Base-by-base conservation (phyloP, 75 land plant genomes). In the Adiantum capillusveneris region DNA sequence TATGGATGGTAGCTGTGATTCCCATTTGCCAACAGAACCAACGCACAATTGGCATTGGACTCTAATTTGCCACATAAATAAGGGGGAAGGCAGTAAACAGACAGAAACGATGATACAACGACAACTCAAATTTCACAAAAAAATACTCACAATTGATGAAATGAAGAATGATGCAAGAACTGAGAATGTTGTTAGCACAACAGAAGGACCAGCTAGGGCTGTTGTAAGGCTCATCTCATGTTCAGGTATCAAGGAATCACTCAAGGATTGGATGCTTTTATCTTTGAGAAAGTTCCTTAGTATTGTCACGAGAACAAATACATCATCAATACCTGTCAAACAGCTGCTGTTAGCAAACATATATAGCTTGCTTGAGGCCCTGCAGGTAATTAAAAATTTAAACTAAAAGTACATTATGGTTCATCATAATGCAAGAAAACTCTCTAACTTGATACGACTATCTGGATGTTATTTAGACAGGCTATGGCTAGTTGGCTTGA, bases 11-110 rank as follows among this genome's bases (percentile, higher is more conserved):
- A n/a, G 76, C 76, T 9, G 75, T 76, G 31, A 72, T 65, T 2
- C 79, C 79, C 79, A 76, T 76, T 76, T 76, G 70, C 79, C 76
- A 76, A 58, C 75, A 71, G 56, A 76, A 76, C 79, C 79, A 76
- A 29, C 50, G 64, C 3, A 74, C 69, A 11, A 76, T 37, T 13
- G 75, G 76, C 76, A 76, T 65, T 34, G 79, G 79, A 49, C 49
- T 76, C 79, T 76, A 58, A 14, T 46, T 21, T 3, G 37, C 9
- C 9, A 34, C 9, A 34, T 34, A 9, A 9, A 9, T 34, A 5
- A 5, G 3, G 37, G 37, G 37, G 37, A 9, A 9, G 37, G 37
- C 7, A 9, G 37, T n/a, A n/a, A n/a, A n/a, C n/a, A n/a, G n/a
- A n/a, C n/a, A n/a, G n/a, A n/a, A n/a, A n/a, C n/a, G n/a, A n/a